Base-by-base conservation (phyloP, 2,329 filamentous ascomycete genomes). In the Blastomyces parvus region DNA sequence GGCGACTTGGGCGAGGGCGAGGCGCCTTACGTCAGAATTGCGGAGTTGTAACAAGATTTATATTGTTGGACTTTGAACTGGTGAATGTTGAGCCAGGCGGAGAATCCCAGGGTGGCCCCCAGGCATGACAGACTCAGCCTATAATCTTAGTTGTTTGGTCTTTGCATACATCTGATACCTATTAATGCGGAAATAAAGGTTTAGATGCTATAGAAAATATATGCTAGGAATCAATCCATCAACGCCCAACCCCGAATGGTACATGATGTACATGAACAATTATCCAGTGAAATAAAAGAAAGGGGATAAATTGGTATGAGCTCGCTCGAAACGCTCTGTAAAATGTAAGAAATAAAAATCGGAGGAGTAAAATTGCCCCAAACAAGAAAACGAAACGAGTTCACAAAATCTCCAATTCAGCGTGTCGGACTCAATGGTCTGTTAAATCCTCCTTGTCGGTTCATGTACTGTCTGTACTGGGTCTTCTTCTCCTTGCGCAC, bases 381-480 rank as follows among this genome's bases (percentile, higher is more conserved):
- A 9, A 33, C 5, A 53, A 30, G 48, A 36, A 19, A 50, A 27
- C 3, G 25, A 27, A 52, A 25, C 0, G 13, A 27, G 48, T 30
- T 27, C 6, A 27, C 27, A 17, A 2, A 25, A 22, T 17, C 19
- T 42, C 25, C 14, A 52, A 42, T 19, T 74, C 66, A 75, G 68
- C 76, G 73, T 59, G 73, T 73, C 36, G 79, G 79, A 70, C 79
- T 81, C 67, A 81, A 73, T 36, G 79, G 79, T 66, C 79, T 71
- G 68, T 81, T 81, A 72, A 81, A 81, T 62, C 79, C 79, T 63
- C 79, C 79, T 38, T 74, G 67, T 67, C 79, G 79, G 66, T 80
- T 82, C 86, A 99, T 99, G 77, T 99, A 99, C 83, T 99, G 94
- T 69, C 94, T 84, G 73, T 97, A 97, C 80, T 95, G 85, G 17